Percentiles rank a stretch among this genome's conserved stretches.
These are phyloP conservation scores for Nicotiana paniculata DNA, from an alignment of 257 asterid species.

Conservation along the genomic window DNA sequence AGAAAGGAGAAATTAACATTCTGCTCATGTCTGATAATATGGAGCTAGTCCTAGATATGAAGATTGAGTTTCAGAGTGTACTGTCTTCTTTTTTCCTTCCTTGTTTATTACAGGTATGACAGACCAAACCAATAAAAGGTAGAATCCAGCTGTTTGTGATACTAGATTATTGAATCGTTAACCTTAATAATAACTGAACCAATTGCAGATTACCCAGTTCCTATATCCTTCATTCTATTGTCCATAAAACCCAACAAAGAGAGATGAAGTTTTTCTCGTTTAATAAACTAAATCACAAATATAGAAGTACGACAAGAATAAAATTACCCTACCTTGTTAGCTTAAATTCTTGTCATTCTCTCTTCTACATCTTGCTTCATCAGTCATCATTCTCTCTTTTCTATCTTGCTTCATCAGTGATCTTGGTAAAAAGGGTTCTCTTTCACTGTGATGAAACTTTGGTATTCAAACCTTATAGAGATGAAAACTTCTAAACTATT, in stretches of 20 bases:
- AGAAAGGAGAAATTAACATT: too few species aligned
- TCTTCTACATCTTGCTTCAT: too few species aligned
- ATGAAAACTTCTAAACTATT: background rate
- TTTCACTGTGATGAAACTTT: background rate
- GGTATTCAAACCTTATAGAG: background rate
- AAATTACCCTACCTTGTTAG: background rate
- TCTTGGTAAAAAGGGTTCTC: background rate
- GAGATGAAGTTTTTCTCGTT: background rate
- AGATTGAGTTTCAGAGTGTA: background rate
- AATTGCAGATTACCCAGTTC: background rate
- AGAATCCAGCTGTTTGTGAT: background rate
- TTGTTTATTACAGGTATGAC: background rate
- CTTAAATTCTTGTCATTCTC: background rate
- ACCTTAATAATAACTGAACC: background rate
- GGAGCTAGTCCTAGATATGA: background rate
- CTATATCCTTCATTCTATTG: background rate
- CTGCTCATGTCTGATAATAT: too few species aligned
- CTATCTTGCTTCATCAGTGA: background rate
- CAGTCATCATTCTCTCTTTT: background rate
- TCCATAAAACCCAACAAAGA: background rate
- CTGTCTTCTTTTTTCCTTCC: background rate
- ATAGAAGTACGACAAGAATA: background rate
- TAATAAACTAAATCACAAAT: background rate
- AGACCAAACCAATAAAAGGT: background rate
- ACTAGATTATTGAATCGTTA: background rate